Conservation (phyloP, 2,329 filamentous ascomycete species). For the Chalaropsis thielavioides region DNA sequence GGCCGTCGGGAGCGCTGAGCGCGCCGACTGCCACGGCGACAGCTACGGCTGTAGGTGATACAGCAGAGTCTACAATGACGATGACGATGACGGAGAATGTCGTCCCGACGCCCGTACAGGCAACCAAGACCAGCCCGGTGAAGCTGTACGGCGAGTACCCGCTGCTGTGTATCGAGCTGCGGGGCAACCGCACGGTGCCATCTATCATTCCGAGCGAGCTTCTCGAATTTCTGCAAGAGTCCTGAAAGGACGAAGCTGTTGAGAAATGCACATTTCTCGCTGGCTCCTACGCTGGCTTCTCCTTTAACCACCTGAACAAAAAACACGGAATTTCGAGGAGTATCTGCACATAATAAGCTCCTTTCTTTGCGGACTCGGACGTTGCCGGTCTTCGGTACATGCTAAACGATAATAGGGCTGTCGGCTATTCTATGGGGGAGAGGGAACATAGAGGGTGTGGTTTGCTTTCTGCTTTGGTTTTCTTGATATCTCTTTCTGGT, state of each 20-base stretch:
- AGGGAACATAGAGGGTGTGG: not conserved
- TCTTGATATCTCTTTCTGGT: slow-evolving; percentile 7
- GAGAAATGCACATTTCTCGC: not conserved
- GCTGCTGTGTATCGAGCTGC: slow-evolving; percentile 14
- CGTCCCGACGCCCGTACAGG: not conserved
- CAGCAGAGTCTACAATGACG: not conserved
- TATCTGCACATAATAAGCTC: slow-evolving; percentile 3
- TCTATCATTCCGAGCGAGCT: slow-evolving; percentile 8
- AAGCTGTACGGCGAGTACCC: slow-evolving; percentile 16
- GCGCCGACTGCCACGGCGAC: slow-evolving; percentile 3
- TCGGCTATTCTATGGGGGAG: not conserved
- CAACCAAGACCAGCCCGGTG: not conserved
- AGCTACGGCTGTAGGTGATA: not conserved
- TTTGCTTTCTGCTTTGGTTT: not conserved
- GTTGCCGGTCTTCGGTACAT: slow-evolving; percentile 4
- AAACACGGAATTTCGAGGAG: not conserved
- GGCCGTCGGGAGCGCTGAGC: slow-evolving; percentile 8
- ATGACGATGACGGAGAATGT: not conserved
- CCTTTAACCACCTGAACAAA: not conserved
- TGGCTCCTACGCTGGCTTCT: not conserved
- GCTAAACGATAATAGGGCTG: not conserved
- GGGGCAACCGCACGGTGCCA: not conserved
- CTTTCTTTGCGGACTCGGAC: not conserved
- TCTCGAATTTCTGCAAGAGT: slow-evolving; percentile 11
- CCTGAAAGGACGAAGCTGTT: not conserved